A percentile compares a stretch with the other conserved stretches of the same genome.
Conservation (phyloP, 1,284 basidiomycete genomes). For the Anthracocystis setariae region DNA sequence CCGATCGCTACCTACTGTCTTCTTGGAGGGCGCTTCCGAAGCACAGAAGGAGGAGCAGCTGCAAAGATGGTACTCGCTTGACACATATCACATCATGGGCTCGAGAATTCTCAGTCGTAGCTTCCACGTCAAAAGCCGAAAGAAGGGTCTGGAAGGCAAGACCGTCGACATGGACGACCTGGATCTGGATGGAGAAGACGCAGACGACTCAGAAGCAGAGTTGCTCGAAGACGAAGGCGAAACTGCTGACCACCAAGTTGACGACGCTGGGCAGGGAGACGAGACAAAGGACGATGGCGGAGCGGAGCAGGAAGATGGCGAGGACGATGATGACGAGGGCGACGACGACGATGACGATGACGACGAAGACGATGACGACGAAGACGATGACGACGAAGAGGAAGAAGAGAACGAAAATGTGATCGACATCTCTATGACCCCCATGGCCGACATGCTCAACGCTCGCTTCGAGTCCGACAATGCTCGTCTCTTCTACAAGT, state of each 20-base stretch:
- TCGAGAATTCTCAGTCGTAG: constrained; percentile 91
- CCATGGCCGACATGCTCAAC: constrained; percentile 86
- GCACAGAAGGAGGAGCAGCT: constrained; percentile 19
- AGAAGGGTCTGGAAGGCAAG: constrained; percentile 39
- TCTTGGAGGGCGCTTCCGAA: constrained; percentile 35
- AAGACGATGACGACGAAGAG: constrained; percentile 45
- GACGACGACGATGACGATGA: constrained; percentile 14
- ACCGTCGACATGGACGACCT: constrained; percentile 55
- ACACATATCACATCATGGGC: constrained; percentile 87
- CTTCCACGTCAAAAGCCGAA: constrained; percentile 74
- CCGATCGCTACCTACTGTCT: constrained; percentile 39
- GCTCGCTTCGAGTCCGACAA: constrained; percentile 64
- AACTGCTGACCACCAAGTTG: constrained; percentile 6
- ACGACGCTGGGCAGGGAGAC: constrained; percentile 6
- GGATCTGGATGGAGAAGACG: constrained; percentile 52
- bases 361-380: constrained; percentile 21
- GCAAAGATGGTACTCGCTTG: constrained; percentile 75
- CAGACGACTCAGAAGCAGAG: constrained; percentile 25
- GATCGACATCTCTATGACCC: constrained; percentile 88
- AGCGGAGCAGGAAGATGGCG: constrained; percentile 11
- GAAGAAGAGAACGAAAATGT: constrained; percentile 66
- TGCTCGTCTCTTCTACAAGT: constrained; percentile 83
- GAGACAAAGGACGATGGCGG: constrained; percentile 53
- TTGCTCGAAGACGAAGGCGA: constrained; percentile 53
- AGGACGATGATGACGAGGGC: constrained; percentile 16